Evolutionary conservation across 2,329 filamentous ascomycete species (phyloP).

Genomic region (Myriosclerotinia curreyana): DNA sequence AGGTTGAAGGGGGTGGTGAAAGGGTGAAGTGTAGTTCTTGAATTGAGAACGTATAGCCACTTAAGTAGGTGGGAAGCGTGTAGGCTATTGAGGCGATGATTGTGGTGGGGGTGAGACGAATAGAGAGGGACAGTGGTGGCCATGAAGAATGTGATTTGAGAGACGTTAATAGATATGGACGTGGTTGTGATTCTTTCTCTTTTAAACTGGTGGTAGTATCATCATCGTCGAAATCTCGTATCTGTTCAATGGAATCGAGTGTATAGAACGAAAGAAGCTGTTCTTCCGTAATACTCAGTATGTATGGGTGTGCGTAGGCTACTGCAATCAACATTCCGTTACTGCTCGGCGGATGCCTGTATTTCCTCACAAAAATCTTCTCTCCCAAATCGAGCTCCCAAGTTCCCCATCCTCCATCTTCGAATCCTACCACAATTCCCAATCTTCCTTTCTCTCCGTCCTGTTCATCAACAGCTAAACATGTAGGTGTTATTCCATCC

Average conservation of each 20-base stretch:
- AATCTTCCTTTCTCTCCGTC: conserved; percentile 46
- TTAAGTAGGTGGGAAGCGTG: conserved; percentile 70
- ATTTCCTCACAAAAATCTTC: conserved; percentile 31
- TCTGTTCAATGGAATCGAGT: not conserved
- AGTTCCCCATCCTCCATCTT: conserved; percentile 67
- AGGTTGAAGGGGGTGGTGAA: not conserved
- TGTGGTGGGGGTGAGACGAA: conserved; percentile 62
- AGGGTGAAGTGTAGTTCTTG: conserved; percentile 56
- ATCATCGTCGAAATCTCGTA: not conserved
- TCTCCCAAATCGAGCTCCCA: conserved; percentile 57
- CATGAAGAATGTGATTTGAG: conserved; percentile 77
- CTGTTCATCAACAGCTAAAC: conserved; percentile 62
- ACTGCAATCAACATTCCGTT: conserved; percentile 58
- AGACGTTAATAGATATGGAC: conserved; percentile 62
- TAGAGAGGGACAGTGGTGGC: conserved; percentile 76
- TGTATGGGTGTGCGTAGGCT: conserved; percentile 70
- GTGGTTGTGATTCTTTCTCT: conserved; percentile 3
- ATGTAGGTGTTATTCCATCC: conserved; percentile 49
- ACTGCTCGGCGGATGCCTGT: conserved; percentile 33
- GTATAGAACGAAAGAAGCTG: conserved; percentile 75
- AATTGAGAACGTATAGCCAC: conserved; percentile 87
- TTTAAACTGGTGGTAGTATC: not conserved
- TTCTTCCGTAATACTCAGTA: conserved; percentile 73
- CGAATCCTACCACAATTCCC: conserved; percentile 66
- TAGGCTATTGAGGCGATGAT: conserved; percentile 85